Evolutionary conservation across 441 rosid species (phyloP), one percentile per base, ranked within the genome.

Genomic region (Euphorbia corollata): DNA sequence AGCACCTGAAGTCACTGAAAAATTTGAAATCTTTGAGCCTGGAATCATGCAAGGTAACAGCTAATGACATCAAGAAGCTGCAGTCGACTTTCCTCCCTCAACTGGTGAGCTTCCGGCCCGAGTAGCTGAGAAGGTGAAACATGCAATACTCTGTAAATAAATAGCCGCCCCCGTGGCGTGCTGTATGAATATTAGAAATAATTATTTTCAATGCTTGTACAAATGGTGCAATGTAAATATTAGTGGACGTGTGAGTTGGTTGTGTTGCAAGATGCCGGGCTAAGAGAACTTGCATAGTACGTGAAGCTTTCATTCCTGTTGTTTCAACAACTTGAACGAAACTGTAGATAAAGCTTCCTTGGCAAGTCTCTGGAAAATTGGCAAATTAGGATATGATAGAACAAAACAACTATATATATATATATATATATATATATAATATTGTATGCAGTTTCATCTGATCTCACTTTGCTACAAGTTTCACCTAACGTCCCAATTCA

Each of bases 21-120:
- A 91, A 81, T 60, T 74, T 89, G 57, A 86, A 81, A 70, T 87
- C 89, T 50, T 79, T 91, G 80, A 77, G 84, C 51, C 66, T 93
- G 79, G 99, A 87, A 70, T 85, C 89, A 4, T 86, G 96, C 89
- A 89, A 85, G 84, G 87, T 93, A 51, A 81, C 88, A 9, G 86
- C 84, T 5, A 75, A 69, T 20, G 97, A 91, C 62, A 91, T 93
- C 63, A 85, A 70, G 87, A 86, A 80, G 86, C 97, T 93, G 71
- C 87, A 83, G 55, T 76, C 84, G 23, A 71, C 81, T 34, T 75
- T 80, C 73, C 96, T 91, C 69, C 96, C 95, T 20, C 75, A 82
- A 79, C 82, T 93, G 38, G 87, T 84, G 61, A 86, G 74, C 83
- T 84, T 85, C 83, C 93, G 96, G 12, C 99, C 97, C 0, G 90